Evolutionary conservation across 371 early-diverging fungal genomes (phyloP).

Genomic region (Mucor lusitanicus): DNA sequence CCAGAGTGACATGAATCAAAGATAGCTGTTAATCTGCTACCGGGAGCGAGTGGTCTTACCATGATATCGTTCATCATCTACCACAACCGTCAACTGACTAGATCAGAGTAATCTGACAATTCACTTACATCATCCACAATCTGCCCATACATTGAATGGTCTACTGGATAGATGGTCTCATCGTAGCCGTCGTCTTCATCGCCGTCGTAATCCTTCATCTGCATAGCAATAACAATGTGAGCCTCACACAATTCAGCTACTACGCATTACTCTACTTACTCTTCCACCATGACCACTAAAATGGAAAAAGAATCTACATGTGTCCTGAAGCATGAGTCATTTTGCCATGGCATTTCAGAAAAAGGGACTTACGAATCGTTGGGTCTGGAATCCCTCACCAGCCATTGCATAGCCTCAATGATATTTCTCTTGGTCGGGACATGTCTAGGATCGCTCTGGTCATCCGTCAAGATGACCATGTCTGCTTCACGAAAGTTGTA

Average conservation of each 20-base stretch:
- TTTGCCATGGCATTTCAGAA: not conserved
- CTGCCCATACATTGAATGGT: constrained; percentile 71
- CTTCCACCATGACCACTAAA: constrained; percentile 89
- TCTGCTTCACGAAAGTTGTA: constrained; percentile 68
- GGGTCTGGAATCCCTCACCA: constrained; percentile 73
- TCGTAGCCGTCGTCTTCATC: constrained; percentile 83
- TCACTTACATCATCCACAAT: constrained; percentile 78
- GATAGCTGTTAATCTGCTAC: constrained; percentile 79
- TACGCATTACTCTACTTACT: constrained; percentile 11
- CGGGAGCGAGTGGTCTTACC: constrained; percentile 79
- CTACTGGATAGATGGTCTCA: constrained; percentile 70
- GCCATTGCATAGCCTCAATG: constrained; percentile 83
- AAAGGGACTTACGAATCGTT: constrained; percentile 69
- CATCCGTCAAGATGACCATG: constrained; percentile 86
- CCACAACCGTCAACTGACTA: not conserved
- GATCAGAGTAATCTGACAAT: not conserved
- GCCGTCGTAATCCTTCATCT: constrained; percentile 61
- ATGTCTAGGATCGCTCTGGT: constrained; percentile 60
- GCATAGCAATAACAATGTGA: not conserved
- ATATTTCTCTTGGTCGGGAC: constrained; percentile 86
- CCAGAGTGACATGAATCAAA: constrained; percentile 87
- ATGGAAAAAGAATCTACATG: constrained; percentile 73
- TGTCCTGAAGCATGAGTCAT: not conserved
- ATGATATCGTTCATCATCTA: constrained; percentile 76
- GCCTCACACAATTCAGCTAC: not conserved